Conservation (phyloP, 257 asterid genomes). For the Haberlea rhodopensis region DNA sequence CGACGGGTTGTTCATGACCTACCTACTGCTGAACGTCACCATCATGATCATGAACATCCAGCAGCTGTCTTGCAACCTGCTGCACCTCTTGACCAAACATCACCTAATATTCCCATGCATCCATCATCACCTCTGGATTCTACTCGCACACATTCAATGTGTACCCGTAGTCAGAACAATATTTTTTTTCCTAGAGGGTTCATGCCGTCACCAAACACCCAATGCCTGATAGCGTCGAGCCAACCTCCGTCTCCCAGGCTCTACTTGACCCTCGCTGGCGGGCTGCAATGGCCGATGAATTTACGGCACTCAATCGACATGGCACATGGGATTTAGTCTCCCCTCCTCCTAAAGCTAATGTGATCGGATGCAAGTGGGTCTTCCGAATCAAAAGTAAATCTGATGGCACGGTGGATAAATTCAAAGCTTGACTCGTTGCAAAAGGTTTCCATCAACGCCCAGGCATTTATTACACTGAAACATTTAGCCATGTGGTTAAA, state of each 20-base stretch:
- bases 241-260: no score
- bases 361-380: neutral
- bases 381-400: no score
- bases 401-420: no score
- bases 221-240: neutral
- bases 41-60: neutral
- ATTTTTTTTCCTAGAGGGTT: neutral
- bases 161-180: neutral
- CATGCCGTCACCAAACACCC: no score
- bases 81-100: neutral
- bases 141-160: no score
- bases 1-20: no score
- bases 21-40: no score
- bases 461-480: no score
- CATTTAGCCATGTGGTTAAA: no score
- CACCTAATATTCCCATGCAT: neutral
- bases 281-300: neutral
- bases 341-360: neutral
- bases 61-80: neutral
- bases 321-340: neutral
- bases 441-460: no score
- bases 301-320: neutral
- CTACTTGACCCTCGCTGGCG: neutral
- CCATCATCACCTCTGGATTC: neutral
- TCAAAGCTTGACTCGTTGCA: no score